phyloP scores from a whole-genome alignment of 805 yeast species.

The Starmerella powellii region DNA sequence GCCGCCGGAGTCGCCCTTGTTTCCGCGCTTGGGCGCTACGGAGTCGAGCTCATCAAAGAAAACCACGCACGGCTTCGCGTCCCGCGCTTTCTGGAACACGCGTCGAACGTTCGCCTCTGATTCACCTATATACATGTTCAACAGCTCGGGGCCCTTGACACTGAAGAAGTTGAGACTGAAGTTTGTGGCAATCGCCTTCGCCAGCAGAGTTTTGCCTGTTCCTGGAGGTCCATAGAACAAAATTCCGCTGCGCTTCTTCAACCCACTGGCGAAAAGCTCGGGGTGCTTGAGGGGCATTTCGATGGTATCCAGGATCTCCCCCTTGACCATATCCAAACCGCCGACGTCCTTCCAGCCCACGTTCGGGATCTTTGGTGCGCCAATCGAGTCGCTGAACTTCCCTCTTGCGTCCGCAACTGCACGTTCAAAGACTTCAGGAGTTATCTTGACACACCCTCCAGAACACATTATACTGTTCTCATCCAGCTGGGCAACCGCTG shows the following conservation, averaged over 20 bases:
- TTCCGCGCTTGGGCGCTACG: constrained; percentile 96
- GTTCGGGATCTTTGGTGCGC: constrained; percentile 91
- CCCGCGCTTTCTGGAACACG: constrained; percentile 88
- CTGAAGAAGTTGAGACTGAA: constrained; percentile 89
- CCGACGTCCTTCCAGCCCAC: constrained; percentile 98
- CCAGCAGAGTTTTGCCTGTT: constrained; percentile 89
- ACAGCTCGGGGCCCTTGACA: constrained; percentile 92
- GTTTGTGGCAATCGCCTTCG: constrained; percentile 94
- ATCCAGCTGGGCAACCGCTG: constrained; percentile 42
- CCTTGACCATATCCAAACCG: constrained; percentile 80
- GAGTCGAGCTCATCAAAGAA: constrained; percentile 96
- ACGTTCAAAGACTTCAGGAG: constrained; percentile 49
- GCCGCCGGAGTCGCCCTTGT: constrained; percentile 98
- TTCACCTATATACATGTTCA: constrained; percentile 97
- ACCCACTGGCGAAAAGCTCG: constrained; percentile 72
- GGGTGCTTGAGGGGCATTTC: constrained; percentile 94
- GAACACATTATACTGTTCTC: constrained; percentile 34
- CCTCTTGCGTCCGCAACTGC: constrained; percentile 74
- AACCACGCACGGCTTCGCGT: constrained; percentile 94
- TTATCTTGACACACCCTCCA: constrained; percentile 44
- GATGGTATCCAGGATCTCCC: constrained; percentile 86
- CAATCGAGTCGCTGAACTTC: constrained; percentile 85
- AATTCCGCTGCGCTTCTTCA: constrained; percentile 89
- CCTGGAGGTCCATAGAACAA: constrained; percentile 98
- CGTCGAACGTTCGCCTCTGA: constrained; percentile 93